These are phyloP conservation scores for Aspergillus candidus DNA, from an alignment of 2,329 filamentous ascomycete genomes.

Conservation along the genomic window DNA sequence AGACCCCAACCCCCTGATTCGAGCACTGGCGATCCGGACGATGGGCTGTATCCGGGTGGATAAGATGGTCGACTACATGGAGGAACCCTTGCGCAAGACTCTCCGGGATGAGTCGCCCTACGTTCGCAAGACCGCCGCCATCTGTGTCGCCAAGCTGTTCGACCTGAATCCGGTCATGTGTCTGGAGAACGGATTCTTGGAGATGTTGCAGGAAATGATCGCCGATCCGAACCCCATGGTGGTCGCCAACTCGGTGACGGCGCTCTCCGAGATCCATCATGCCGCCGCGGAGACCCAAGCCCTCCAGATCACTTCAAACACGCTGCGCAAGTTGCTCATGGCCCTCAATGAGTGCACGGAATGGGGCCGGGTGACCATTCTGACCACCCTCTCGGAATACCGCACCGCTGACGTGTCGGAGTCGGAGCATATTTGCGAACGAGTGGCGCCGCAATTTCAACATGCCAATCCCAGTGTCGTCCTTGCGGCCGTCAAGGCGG, in stretches of 20 bases:
- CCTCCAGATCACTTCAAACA: conserved; percentile 71
- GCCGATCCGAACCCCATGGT: conserved; percentile 99
- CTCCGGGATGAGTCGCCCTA: conserved; percentile 96
- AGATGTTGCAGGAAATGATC: conserved; percentile 89
- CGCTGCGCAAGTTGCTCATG: conserved; percentile 91
- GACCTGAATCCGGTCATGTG: conserved; percentile 90
- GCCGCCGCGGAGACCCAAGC: conserved; percentile 85
- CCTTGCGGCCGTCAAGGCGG: conserved; percentile 92
- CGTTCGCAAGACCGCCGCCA: conserved; percentile 94
- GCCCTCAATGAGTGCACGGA: conserved; percentile 97
- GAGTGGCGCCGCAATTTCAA: conserved; percentile 94
- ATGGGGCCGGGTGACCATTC: conserved; percentile 92
- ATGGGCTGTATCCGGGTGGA: conserved; percentile 99
- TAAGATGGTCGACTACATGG: conserved; percentile 99
- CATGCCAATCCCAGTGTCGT: conserved; percentile 98
- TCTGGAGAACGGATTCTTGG: conserved; percentile 92
- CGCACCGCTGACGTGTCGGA: conserved; percentile 83
- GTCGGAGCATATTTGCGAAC: conserved; percentile 95
- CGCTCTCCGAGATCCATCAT: conserved; percentile 84
- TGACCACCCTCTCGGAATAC: conserved; percentile 86
- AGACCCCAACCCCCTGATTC: conserved; percentile 92
- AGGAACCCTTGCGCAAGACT: conserved; percentile 92
- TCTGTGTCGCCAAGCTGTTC: conserved; percentile 96
- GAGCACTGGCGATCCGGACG: conserved; percentile 90
- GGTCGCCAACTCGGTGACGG: conserved; percentile 93